Evolutionary conservation across 1,139 yeast genomes (phyloP).

Genomic region (Magnusiomyces fungicola): DNA sequence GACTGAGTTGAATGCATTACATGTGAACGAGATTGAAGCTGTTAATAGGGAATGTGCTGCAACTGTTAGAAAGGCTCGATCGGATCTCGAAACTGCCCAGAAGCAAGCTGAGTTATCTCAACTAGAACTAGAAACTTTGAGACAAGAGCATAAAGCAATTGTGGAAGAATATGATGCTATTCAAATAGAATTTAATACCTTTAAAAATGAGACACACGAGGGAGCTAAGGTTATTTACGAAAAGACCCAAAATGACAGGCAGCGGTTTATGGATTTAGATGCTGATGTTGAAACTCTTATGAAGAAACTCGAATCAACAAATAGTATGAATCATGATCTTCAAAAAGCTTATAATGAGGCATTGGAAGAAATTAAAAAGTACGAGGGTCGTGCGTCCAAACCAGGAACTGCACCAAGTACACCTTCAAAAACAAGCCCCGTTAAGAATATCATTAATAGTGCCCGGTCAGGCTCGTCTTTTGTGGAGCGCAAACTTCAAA

Average conservation of each 20-base stretch:
- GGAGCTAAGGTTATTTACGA: neutral
- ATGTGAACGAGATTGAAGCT: constrained; percentile 1
- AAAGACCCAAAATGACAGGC: neutral
- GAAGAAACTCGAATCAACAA: neutral
- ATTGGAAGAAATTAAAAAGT: neutral
- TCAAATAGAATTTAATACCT: neutral
- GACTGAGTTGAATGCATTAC: neutral
- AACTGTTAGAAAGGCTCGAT: neutral
- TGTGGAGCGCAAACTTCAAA: constrained; percentile 6
- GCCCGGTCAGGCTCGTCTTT: neutral
- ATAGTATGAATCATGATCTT: neutral
- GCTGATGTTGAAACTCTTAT: neutral
- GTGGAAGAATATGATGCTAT: neutral
- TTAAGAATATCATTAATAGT: neutral
- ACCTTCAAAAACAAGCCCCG: neutral
- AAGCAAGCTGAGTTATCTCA: neutral
- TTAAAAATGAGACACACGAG: neutral
- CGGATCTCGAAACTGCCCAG: neutral
- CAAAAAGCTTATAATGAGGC: neutral
- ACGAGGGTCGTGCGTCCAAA: neutral
- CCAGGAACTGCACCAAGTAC: neutral
- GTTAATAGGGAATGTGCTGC: neutral
- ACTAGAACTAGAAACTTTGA: neutral
- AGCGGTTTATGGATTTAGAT: neutral
- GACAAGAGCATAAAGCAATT: neutral